Percentiles rank a stretch among this genome's conserved stretches.
Conservation (phyloP, 2,329 filamentous ascomycete genomes). For the Penicillium sp. region DNA sequence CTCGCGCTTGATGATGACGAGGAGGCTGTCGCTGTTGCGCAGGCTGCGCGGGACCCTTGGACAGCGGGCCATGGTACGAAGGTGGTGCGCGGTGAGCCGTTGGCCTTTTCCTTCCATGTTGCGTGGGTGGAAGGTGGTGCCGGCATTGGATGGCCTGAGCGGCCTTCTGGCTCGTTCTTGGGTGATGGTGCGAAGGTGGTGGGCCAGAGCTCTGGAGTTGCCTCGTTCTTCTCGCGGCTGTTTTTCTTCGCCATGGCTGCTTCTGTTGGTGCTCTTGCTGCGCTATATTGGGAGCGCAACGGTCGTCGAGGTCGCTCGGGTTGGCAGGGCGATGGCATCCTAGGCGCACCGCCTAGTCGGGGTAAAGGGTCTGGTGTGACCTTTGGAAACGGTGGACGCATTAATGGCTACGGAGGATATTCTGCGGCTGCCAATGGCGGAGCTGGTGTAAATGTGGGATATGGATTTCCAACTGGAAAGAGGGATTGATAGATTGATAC, state of each 20-base stretch:
- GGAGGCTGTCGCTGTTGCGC: conserved; percentile 44
- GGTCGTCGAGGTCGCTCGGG: conserved; percentile 18
- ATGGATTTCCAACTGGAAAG: conserved; percentile 40
- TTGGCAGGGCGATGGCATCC: conserved; percentile 45
- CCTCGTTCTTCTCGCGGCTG: conserved; percentile 27
- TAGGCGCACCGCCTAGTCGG: conserved; percentile 43
- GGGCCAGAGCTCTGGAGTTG: conserved; percentile 7
- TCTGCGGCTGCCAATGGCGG: conserved; percentile 33
- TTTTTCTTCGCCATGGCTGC: conserved; percentile 36
- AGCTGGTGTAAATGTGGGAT: conserved; percentile 24
- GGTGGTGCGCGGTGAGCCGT: conserved; percentile 79
- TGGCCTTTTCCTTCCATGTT: conserved; percentile 73
- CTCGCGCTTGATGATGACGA: conserved; percentile 20
- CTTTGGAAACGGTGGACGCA: conserved; percentile 50
- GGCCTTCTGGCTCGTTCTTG: conserved; percentile 17
- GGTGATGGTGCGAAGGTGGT: conserved; percentile 6
- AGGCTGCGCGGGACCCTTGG: conserved; percentile 44
- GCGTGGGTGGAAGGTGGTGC: conserved; percentile 59
- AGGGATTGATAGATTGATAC: conserved; percentile 33
- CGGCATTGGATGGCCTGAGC: conserved; percentile 33
- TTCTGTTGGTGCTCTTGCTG: conserved; percentile 32
- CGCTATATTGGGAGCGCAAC: conserved; percentile 37
- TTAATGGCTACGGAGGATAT: conserved; percentile 56
- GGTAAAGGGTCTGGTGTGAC: conserved; percentile 48
- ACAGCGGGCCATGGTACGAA: conserved; percentile 51